A percentile compares a stretch with the other conserved stretches of the same genome.
These are phyloP conservation scores for Hemileccinum hortonii DNA, from an alignment of 1,284 basidiomycete species.

Conservation along the genomic window DNA sequence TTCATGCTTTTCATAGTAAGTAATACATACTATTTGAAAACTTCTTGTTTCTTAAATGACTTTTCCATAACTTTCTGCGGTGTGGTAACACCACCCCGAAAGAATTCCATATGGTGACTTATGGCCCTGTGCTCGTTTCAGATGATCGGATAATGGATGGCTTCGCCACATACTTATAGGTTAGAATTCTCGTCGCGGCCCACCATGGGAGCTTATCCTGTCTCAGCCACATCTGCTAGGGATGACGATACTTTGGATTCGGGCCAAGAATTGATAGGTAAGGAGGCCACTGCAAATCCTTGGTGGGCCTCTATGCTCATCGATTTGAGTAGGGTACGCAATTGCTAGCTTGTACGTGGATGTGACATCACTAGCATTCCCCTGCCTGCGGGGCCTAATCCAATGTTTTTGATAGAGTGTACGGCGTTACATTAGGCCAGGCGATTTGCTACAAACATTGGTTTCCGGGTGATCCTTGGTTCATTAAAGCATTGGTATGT, in stretches of 20 bases:
- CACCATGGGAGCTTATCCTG: not conserved
- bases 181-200: no score
- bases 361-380: not conserved
- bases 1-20: no score
- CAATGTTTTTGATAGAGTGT: conserved; percentile 5
- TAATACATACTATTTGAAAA: no score
- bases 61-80: no score
- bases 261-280: conserved; percentile 13
- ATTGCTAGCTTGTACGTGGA: conserved; percentile 6
- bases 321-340: not conserved
- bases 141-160: no score
- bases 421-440: conserved; percentile 14
- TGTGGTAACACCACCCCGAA: no score
- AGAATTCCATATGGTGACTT: no score
- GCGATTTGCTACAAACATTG: conserved; percentile 8
- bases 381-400: no score
- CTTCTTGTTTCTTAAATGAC: no score
- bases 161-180: no score
- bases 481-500: conserved; percentile 8
- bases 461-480: conserved; percentile 12
- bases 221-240: not conserved
- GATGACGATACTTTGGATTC: not conserved
- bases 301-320: not conserved
- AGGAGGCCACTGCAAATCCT: not conserved
- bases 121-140: no score